Evolutionary conservation across 805 yeast genomes (phyloP), one percentile per base, ranked within the genome.

Genomic region (Candida nonsorbophila): DNA sequence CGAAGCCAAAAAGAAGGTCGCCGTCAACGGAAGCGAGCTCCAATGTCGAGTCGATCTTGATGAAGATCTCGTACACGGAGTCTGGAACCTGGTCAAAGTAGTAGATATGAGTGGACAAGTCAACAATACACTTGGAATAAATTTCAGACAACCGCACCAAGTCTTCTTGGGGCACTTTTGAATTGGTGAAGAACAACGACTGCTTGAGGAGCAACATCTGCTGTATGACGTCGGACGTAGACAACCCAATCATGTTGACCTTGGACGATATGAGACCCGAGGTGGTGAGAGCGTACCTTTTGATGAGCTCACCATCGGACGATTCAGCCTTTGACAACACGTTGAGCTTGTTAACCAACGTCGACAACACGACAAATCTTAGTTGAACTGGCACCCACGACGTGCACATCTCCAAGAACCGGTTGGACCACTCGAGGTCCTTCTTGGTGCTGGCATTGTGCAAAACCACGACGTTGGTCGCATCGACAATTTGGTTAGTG

Each of bases 11-110:
- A 8, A 41, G 24, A 9, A 23, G 15, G 3, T 35, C 37, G 10
- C 41, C 40, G 8, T 35, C 37, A 10, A 22, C 24, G 18, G 32
- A 28, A 6, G 37, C 29, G 11, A 16, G 17, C 16, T 48, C 48
- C 36, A 58, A 29, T 24, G 47, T 41, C 32, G 58, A 40, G 45
- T 67, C 64, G 30, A 58, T 55, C 33, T 64, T 72, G 12, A 68
- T 42, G 23, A 79, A 55, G 10, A 87, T 61, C 34, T 83, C 94
- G 16, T 75, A 72, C 12, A 87, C 62, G 62, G 90, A 79, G 50
- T 88, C 97, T 10, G 79, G 70, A 4, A 82, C 74, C 53, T 92
- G 98, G 41, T 86, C 94, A 36, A 79, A 79, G 51, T 90, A 90
- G 45, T 87, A 87, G 8, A 79, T 72, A 50, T 87, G 95, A 3